Evolutionary conservation across 1,284 basidiomycete genomes (phyloP).

Genomic region (Moesziomyces sp.): DNA sequence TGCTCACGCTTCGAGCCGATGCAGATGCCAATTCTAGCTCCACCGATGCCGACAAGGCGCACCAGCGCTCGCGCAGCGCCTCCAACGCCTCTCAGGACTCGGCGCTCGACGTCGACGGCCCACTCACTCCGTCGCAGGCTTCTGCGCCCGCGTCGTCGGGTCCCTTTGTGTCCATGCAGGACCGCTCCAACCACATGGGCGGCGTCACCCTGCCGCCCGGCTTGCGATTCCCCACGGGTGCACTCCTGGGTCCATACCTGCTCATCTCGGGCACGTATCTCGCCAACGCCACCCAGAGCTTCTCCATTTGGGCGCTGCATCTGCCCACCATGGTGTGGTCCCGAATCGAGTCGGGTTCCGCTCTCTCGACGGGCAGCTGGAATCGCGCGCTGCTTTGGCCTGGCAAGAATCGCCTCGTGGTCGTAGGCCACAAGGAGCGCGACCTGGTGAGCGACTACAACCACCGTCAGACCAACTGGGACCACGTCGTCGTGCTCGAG

Average conservation of each 20-base stretch:
- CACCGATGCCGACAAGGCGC: slow-evolving; percentile 1
- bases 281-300: slow-evolving; percentile 63
- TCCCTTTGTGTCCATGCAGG: slow-evolving; percentile 39
- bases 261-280: slow-evolving; percentile 64
- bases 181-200: slow-evolving; percentile 51
- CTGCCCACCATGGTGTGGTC: slow-evolving; percentile 61
- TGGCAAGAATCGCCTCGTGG: slow-evolving; percentile 52
- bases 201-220: slow-evolving; percentile 62
- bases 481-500: slow-evolving; percentile 60
- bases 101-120: slow-evolving; percentile 35
- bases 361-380: slow-evolving; percentile 58
- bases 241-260: slow-evolving; percentile 54
- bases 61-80: slow-evolving; percentile 19
- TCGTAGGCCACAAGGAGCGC: slow-evolving; percentile 59
- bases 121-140: slow-evolving; percentile 24
- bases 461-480: slow-evolving; percentile 64
- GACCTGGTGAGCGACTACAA: slow-evolving; percentile 65
- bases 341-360: slow-evolving; percentile 56
- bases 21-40: slow-evolving; percentile 1
- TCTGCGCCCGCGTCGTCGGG: slow-evolving; percentile 9
- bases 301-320: slow-evolving; percentile 62
- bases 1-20: slow-evolving; percentile 30
- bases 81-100: slow-evolving; percentile 45
- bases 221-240: slow-evolving; percentile 61
- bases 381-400: slow-evolving; percentile 59